Evolutionary conservation across 129 eudicot genomes (phyloP), one percentile per base, ranked within the genome.

Genomic region (Artemisia tridentata): DNA sequence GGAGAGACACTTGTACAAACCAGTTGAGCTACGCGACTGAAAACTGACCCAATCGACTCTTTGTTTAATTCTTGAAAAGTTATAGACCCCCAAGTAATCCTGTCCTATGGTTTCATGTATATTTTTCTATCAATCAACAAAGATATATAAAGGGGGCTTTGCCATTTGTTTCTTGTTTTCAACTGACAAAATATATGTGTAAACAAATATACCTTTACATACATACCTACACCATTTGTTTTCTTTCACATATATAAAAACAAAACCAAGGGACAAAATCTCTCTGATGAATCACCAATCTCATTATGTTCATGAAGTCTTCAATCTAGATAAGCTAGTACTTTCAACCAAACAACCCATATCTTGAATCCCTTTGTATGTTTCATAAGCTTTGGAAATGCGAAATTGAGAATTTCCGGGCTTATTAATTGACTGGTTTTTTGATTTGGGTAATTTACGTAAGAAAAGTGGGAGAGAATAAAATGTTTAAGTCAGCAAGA

Each of bases 401-500:
- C 61, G 55, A 12, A 8, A 61, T 61, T 49, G 69, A 43, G 61
- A 34, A 17, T 73, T 48, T 47, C 5, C 12, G 71, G 48, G 4
- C 25, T 45, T 13, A 16, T 72, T n/a, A n/a, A n/a, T n/a, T 21
- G 65, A 31, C 5, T 18, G 19, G 9, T 13, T 69, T 16, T 41
- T 54, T 38, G 11, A 38, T 29, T 73, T 16, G 34, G 34, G 3
- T 25, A 2, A 25, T 25, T 11, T 59, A 11, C 27, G 25, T 5
- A 14, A 59, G 46, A 68, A 11, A 63, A 16, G 11, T 15, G 14
- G n/a, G 50, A 25, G 68, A 5, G 25, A 0, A 69, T 47, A 57
- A 77, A 77, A 91, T 93, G 98, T 87, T 87, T 61, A 88, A 88
- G 77, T 79, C 90, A 15, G 75, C 78, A 9, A 83, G 75, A 81